A percentile compares a stretch with the other conserved stretches of the same genome.
These are phyloP conservation scores for Fraxinus anomala DNA, from an alignment of 257 asterid species.

Conservation along the genomic window DNA sequence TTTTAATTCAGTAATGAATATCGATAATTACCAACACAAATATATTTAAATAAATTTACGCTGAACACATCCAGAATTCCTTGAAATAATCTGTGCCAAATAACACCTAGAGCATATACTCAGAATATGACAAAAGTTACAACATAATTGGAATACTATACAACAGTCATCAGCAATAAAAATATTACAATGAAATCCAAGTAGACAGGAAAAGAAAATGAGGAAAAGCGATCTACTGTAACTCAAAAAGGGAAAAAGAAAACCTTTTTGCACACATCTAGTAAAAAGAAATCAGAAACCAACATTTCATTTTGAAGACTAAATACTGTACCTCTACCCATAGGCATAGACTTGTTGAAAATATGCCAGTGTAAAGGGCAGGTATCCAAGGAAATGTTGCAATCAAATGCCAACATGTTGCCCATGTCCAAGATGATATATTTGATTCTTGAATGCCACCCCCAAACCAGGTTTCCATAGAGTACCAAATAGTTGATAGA, in stretches of 20 bases:
- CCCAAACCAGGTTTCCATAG: slow-evolving; percentile 43
- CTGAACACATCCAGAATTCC: no score
- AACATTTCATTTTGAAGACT: background rate
- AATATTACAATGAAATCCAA: background rate
- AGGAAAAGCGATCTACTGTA: background rate
- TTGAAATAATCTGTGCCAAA: no score
- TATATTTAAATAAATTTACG: no score
- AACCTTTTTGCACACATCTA: background rate
- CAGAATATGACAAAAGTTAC: background rate
- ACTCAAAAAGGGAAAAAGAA: background rate
- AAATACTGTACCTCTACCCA: slow-evolving; percentile 64
- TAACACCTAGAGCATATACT: background rate
- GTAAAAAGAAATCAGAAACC: background rate
- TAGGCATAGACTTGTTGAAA: slow-evolving; percentile 74
- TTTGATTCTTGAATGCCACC: slow-evolving; percentile 42
- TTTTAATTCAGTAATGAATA: background rate
- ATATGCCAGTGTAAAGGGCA: slow-evolving; percentile 74
- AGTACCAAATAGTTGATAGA: slow-evolving; percentile 62
- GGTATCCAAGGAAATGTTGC: slow-evolving; percentile 79
- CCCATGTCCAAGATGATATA: slow-evolving; percentile 57
- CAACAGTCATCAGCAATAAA: background rate
- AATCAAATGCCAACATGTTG: slow-evolving; percentile 35
- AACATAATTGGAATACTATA: no score
- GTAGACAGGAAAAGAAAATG: background rate
- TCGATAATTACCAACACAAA: background rate